These are phyloP conservation scores for Didymella sp. DNA, from an alignment of 2,329 filamentous ascomycete genomes.

Conservation along the genomic window DNA sequence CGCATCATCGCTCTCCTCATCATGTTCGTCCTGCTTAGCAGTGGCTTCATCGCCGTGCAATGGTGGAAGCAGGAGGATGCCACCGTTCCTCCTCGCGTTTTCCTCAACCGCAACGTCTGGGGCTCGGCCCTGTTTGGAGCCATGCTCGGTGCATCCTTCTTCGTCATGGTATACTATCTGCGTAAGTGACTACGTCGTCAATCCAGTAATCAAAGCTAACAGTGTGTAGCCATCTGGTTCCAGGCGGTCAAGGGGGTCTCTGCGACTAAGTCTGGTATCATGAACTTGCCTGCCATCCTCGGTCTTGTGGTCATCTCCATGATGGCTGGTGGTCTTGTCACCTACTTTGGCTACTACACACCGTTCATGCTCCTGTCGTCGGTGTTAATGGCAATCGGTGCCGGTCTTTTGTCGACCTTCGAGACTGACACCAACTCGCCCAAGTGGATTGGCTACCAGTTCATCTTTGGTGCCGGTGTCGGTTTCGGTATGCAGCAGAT, in stretches of 20 bases:
- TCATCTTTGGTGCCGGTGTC: slow-evolving; percentile 53
- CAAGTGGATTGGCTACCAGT: slow-evolving; percentile 52
- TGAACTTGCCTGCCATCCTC: slow-evolving; percentile 57
- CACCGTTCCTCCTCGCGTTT: slow-evolving; percentile 56
- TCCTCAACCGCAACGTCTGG: slow-evolving; percentile 56
- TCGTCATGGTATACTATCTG: slow-evolving; percentile 56
- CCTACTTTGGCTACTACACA: slow-evolving; percentile 57
- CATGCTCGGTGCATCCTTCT: slow-evolving; percentile 54
- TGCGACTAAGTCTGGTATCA: slow-evolving; percentile 57
- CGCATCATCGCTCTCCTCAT: slow-evolving; percentile 58
- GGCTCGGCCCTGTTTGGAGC: slow-evolving; percentile 52
- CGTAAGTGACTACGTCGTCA: slow-evolving; percentile 21
- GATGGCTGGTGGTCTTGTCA: slow-evolving; percentile 49
- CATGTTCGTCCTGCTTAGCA: slow-evolving; percentile 52
- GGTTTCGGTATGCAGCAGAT: slow-evolving; percentile 59
- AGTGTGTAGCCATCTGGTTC: slow-evolving; percentile 54
- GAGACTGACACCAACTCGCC: slow-evolving; percentile 47
- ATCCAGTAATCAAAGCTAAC: slow-evolving; percentile 16
- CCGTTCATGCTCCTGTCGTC: slow-evolving; percentile 56
- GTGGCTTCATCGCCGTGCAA: slow-evolving; percentile 53
- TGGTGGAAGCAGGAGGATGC: slow-evolving; percentile 54
- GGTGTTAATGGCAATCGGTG: slow-evolving; percentile 55
- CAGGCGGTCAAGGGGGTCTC: slow-evolving; percentile 57
- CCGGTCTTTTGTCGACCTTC: slow-evolving; percentile 56
- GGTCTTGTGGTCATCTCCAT: slow-evolving; percentile 55